A percentile compares a stretch with the other conserved stretches of the same genome.
These are phyloP conservation scores for Lentinula detonsa DNA, from an alignment of 768 basidiomycete species.

Conservation along the genomic window DNA sequence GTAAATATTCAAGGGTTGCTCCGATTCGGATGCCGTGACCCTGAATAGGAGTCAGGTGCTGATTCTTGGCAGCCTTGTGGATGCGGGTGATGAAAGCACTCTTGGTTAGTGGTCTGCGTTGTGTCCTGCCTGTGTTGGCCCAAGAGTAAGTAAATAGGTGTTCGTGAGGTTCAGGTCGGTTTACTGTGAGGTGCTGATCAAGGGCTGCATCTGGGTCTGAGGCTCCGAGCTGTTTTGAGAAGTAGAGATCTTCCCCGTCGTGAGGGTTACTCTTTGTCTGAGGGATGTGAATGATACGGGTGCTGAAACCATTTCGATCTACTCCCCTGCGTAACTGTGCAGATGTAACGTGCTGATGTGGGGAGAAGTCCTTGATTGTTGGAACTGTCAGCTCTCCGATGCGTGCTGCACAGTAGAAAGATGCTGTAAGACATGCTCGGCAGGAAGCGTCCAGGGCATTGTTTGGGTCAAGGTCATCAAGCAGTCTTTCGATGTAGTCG, in stretches of 20 bases:
- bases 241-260: conserved; percentile 24
- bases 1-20: no score
- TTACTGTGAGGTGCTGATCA: conserved; percentile 21
- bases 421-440: no score
- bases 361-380: conserved; percentile 22
- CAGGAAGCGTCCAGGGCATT: background rate
- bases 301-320: conserved; percentile 19
- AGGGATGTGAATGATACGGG: background rate
- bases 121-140: background rate
- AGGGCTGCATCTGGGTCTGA: conserved; percentile 20
- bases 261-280: background rate
- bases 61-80: background rate
- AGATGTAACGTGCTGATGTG: conserved; percentile 20
- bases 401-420: no score
- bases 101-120: background rate
- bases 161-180: conserved; percentile 14
- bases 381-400: no score
- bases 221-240: conserved; percentile 19
- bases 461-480: background rate
- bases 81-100: background rate
- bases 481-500: no score
- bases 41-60: no score
- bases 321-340: conserved; percentile 9
- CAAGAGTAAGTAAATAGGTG: conserved; percentile 25
- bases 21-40: no score